Evolutionary conservation across 495 filamentous ascomycete genomes (phyloP).

Genomic region (Copromyces sp.): DNA sequence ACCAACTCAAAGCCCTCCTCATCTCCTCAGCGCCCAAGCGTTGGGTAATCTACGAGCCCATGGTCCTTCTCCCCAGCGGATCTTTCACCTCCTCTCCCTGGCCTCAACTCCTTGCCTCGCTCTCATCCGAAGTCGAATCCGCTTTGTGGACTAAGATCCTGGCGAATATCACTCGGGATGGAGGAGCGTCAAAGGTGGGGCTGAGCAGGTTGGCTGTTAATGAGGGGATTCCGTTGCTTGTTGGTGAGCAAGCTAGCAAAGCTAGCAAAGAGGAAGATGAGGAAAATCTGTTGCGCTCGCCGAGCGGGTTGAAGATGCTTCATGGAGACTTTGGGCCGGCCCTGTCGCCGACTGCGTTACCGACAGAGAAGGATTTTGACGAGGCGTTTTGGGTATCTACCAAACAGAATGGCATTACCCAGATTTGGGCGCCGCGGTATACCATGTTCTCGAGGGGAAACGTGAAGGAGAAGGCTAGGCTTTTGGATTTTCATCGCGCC

Average conservation of each 20-base stretch:
- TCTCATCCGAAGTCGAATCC: not conserved
- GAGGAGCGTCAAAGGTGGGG: slow-evolving; percentile 17
- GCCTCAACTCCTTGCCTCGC: slow-evolving; percentile 28
- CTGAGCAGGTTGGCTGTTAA: slow-evolving; percentile 67
- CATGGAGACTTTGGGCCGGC: slow-evolving; percentile 57
- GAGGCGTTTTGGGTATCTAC: slow-evolving; percentile 64
- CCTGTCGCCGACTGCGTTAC: not conserved
- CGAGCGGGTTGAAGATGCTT: slow-evolving; percentile 49
- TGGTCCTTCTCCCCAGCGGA: slow-evolving; percentile 56
- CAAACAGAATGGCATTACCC: slow-evolving; percentile 68
- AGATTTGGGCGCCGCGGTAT: slow-evolving; percentile 76
- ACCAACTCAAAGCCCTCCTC: slow-evolving; percentile 12
- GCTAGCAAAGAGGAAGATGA: not conserved
- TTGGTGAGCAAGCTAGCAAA: not conserved
- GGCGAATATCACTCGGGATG: slow-evolving; percentile 28
- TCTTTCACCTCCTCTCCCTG: slow-evolving; percentile 43
- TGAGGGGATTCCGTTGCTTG: slow-evolving; percentile 52
- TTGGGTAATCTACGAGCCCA: slow-evolving; percentile 59
- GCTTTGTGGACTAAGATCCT: slow-evolving; percentile 41
- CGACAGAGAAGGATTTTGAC: slow-evolving; percentile 38
- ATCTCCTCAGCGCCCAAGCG: slow-evolving; percentile 44
- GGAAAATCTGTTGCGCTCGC: slow-evolving; percentile 56
- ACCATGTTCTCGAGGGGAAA: slow-evolving; percentile 93
- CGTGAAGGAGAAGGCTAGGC: slow-evolving; percentile 72
- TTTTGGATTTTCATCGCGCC: slow-evolving; percentile 41